A percentile compares a stretch with the other conserved stretches of the same genome.
These are phyloP conservation scores for Monosporascus cannonballus DNA, from an alignment of 2,329 filamentous ascomycete species.

Conservation along the genomic window DNA sequence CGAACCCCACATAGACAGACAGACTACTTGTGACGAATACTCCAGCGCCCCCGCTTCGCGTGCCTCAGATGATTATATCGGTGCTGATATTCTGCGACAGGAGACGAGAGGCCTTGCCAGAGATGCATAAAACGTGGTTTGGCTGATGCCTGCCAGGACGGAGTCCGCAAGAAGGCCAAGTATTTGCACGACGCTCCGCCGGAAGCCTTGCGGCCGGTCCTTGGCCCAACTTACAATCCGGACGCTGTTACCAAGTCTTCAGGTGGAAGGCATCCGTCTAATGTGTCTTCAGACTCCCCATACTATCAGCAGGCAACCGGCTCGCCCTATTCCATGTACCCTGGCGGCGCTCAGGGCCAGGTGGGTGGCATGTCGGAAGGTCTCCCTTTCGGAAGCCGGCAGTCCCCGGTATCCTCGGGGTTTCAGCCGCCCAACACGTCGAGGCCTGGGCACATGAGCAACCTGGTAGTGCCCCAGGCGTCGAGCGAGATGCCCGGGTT, in stretches of 20 bases:
- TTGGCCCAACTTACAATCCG: constrained; percentile 65
- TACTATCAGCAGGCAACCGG: constrained; percentile 44
- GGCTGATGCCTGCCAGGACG: constrained; percentile 88
- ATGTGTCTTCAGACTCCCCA: constrained; percentile 39
- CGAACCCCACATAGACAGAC: background rate
- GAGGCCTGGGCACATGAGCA: constrained; percentile 34
- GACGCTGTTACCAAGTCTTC: constrained; percentile 40
- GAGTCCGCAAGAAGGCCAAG: constrained; percentile 97
- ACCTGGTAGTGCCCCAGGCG: constrained; percentile 43
- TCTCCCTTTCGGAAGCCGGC: constrained; percentile 56
- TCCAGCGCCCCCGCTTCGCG: too few species aligned
- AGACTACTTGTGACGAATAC: too few species aligned
- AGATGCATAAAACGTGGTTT: constrained; percentile 91
- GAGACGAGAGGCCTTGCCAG: constrained; percentile 90
- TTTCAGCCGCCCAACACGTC: constrained; percentile 55
- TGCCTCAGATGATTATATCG: constrained; percentile 2
- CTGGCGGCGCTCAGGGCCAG: constrained; percentile 35
- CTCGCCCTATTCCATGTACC: constrained; percentile 46
- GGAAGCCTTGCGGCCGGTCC: constrained; percentile 81
- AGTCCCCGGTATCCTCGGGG: constrained; percentile 68
- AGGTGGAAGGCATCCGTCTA: constrained; percentile 42
- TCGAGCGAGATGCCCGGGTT: constrained; percentile 44
- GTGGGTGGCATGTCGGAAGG: constrained; percentile 41
- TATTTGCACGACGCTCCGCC: constrained; percentile 95
- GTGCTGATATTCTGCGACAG: constrained; percentile 40